phyloP scores from a whole-genome alignment of 163 green algal species.

The Smithsoniella earleae region DNA sequence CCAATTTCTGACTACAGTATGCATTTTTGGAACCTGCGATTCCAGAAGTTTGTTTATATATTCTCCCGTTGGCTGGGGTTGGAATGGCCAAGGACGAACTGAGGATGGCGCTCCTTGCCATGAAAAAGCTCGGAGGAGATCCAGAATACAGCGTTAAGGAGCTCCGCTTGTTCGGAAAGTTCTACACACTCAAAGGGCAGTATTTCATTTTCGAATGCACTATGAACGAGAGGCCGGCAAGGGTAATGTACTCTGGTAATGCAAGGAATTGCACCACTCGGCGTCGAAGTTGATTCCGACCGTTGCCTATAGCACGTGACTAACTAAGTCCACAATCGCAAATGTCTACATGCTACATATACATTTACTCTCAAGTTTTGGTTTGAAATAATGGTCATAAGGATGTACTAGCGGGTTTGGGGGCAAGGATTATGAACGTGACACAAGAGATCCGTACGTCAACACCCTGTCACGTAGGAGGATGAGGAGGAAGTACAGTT shows the following conservation, averaged over 20 bases:
- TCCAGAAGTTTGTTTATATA: not conserved
- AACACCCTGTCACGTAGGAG: constrained; percentile 11
- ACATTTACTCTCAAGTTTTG: too few species aligned
- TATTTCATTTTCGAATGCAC: constrained; percentile 26
- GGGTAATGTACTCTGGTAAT: not conserved
- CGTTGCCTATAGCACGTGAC: too few species aligned
- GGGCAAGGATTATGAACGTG: too few species aligned
- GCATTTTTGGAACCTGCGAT: constrained; percentile 8
- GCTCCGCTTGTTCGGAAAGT: constrained; percentile 23
- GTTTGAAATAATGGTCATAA: too few species aligned
- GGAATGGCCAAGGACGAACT: constrained; percentile 8
- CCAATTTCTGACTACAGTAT: not conserved
- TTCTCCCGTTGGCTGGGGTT: not conserved
- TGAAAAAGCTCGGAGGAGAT: constrained; percentile 15
- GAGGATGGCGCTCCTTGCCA: not conserved
- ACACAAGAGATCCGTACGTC: too few species aligned
- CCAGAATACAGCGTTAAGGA: not conserved
- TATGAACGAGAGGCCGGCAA: constrained; percentile 10
- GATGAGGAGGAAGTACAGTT: constrained; percentile 1
- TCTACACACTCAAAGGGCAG: constrained; percentile 18
- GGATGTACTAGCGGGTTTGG: too few species aligned
- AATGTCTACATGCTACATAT: too few species aligned
- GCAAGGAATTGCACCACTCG: too few species aligned
- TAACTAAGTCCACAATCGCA: too few species aligned
- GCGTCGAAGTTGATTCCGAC: too few species aligned